phyloP scores from a whole-genome alignment of 192 early-diverging fungal species.

The Umbelopsis sp. region DNA sequence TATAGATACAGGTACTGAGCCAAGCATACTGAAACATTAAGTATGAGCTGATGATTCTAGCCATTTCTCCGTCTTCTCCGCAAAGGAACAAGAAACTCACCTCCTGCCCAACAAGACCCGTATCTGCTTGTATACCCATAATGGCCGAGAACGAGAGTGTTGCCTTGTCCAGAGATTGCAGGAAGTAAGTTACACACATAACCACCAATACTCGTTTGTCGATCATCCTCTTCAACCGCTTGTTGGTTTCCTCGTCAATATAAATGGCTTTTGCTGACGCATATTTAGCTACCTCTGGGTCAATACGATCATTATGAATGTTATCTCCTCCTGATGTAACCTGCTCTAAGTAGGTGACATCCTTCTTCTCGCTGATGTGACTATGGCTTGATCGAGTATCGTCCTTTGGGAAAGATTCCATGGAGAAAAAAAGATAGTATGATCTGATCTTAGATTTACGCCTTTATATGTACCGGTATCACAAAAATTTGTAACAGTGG shows the following conservation, averaged over 20 bases:
- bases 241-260: conserved; percentile 23
- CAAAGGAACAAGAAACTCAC: background rate
- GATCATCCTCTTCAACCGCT: conserved; percentile 18
- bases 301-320: conserved; percentile 21
- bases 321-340: background rate
- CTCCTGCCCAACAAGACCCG: conserved; percentile 13
- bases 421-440: too few species aligned
- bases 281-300: conserved; percentile 25
- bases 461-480: too few species aligned
- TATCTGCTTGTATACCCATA: conserved; percentile 17
- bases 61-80: background rate
- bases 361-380: background rate
- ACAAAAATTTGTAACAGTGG: too few species aligned
- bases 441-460: too few species aligned
- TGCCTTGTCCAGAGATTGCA: conserved; percentile 23
- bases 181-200: conserved; percentile 18
- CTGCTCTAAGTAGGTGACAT: background rate
- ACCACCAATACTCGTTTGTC: conserved; percentile 7
- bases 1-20: conserved; percentile 26
- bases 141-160: conserved; percentile 22
- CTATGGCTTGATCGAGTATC: background rate
- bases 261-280: background rate
- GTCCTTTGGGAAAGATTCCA: too few species aligned
- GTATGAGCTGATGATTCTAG: background rate
- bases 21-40: conserved; percentile 15